These are phyloP conservation scores for Lasiodiplodia gonubiensis DNA, from an alignment of 2,329 filamentous ascomycete species.

Conservation along the genomic window DNA sequence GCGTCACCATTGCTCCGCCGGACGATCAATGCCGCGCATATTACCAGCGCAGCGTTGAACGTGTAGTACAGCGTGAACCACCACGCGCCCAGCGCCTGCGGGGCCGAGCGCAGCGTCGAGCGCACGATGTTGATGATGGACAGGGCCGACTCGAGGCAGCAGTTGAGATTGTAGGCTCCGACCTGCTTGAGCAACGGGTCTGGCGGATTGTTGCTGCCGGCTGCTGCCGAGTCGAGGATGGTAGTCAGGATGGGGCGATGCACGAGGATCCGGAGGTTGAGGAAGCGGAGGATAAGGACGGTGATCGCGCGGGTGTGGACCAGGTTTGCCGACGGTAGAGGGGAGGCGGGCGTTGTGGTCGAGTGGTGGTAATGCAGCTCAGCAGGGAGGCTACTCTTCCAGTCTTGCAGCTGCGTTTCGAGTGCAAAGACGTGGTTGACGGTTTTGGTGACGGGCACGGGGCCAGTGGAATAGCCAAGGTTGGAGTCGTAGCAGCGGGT, in stretches of 20 bases:
- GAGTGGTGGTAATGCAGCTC: slow-evolving; percentile 33
- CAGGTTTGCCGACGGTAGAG: too few species aligned
- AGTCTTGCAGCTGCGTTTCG: slow-evolving; percentile 48
- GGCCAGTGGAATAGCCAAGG: slow-evolving; percentile 43
- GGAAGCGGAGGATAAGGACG: slow-evolving; percentile 52
- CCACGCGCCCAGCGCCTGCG: slow-evolving; percentile 45
- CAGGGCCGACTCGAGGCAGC: slow-evolving; percentile 43
- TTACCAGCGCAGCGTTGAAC: slow-evolving; percentile 40
- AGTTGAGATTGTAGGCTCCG: slow-evolving; percentile 42
- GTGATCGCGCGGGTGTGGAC: slow-evolving; percentile 46
- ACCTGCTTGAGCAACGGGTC: slow-evolving; percentile 40
- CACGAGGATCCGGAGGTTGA: slow-evolving; percentile 50
- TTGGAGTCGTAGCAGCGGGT: slow-evolving; percentile 42
- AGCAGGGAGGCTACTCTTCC: slow-evolving; percentile 45
- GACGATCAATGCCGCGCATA: slow-evolving; percentile 40
- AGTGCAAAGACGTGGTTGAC: slow-evolving; percentile 41
- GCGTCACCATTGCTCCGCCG: not conserved
- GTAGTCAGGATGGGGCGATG: slow-evolving; percentile 50
- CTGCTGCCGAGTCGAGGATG: slow-evolving; percentile 40
- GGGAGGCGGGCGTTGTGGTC: not conserved
- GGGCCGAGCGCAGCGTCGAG: slow-evolving; percentile 34
- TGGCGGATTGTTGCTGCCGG: slow-evolving; percentile 26
- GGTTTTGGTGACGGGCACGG: slow-evolving; percentile 37
- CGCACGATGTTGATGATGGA: slow-evolving; percentile 44
- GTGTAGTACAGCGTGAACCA: slow-evolving; percentile 51